Evolutionary conservation across 495 filamentous ascomycete species (phyloP), one percentile per base, ranked within the genome.

Genomic region (Xylaria nigripes): DNA sequence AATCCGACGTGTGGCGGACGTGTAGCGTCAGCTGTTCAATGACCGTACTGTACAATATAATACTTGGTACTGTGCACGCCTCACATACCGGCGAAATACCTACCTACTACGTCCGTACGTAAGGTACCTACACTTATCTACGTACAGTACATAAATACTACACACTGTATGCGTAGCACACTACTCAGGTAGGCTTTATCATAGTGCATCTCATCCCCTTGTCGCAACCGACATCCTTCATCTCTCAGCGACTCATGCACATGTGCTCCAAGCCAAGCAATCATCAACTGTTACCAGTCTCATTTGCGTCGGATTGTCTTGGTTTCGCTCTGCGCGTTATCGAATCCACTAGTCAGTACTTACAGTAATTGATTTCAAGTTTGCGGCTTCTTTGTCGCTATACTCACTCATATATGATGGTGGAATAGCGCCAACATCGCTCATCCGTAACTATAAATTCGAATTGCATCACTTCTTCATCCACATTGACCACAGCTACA

Each of bases 381-480:
- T 18, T 18, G 41, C 41, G 18, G 43, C 19, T 30, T 19, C 25
- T 18, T 45, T 6, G 27, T 38, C 46, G 45, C 45, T 34, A 22
- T 24, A 25, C 23, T 41, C 47, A 23, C 12, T 57, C 24, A 44
- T 24, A 51, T 47, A 50, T 53, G 55, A 53, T 43, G 48, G 40
- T 47, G 43, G 24, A 45, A 42, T 48, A 48, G 44, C n/a, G 51
- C 32, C 25, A 18, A 18, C 29, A 30, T 42, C 45, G 34, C 51
- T 36, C n/a, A n/a, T 45, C 42, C 16, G 25, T 48, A n/a, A n/a
- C n/a, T n/a, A n/a, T n/a, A n/a, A 36, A 36, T 38, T 52, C 43
- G 19, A 4, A 12, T 12, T 18, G 36, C 4, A 13, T 13, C 16
- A 40, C 4, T 18, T 38, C 21, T 45, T 34, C 42, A 51, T 32